Base-by-base conservation (phyloP, 768 basidiomycete genomes). In the Amanita pseudoporphyria region DNA sequence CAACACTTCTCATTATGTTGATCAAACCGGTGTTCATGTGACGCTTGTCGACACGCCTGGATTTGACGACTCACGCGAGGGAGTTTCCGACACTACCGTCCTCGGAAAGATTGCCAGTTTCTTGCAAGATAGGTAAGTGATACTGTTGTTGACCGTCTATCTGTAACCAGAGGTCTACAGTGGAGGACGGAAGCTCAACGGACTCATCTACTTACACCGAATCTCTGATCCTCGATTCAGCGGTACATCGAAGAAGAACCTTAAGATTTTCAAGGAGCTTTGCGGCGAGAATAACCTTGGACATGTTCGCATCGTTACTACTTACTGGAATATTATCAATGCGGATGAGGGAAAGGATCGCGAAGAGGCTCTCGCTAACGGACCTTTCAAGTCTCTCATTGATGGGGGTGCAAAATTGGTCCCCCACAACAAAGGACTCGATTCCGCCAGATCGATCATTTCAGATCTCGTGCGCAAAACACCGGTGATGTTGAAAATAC, bases 221-320 rank as follows among this genome's bases (percentile, higher is more conserved):
- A 49, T 38, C 19, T 40, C 18, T 10, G 22, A 40, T 21, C 22
- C 62, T 57, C 54, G 67, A 26, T 62, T 71, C 57, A 67, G 69
- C 32, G 71, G 70, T 22, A 64, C 63, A 1, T 66, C 70, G 26
- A 67, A n/a, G n/a, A n/a, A n/a, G n/a, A n/a, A n/a, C n/a, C n/a
- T n/a, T n/a, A n/a, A n/a, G n/a, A n/a, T n/a, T n/a, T n/a, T n/a
- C n/a, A n/a, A n/a, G n/a, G n/a, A n/a, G n/a, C n/a, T n/a, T n/a
- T n/a, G n/a, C n/a, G 73, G 73, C 16, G 67, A 68, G 14, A 60
- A 52, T 41, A 64, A 64, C 4, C 67, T 77, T 44, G 61, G 62
- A 24, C 71, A 76, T 53, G 72, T 76, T 35, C 61, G 67, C 39
- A 60, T 76, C 51, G 68, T 71, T n/a, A n/a, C n/a, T n/a, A n/a